Percentiles rank a stretch among this genome's conserved stretches.
Evolutionary conservation across 2,329 filamentous ascomycete genomes (phyloP).

Genomic region (Colletotrichum paranaense): DNA sequence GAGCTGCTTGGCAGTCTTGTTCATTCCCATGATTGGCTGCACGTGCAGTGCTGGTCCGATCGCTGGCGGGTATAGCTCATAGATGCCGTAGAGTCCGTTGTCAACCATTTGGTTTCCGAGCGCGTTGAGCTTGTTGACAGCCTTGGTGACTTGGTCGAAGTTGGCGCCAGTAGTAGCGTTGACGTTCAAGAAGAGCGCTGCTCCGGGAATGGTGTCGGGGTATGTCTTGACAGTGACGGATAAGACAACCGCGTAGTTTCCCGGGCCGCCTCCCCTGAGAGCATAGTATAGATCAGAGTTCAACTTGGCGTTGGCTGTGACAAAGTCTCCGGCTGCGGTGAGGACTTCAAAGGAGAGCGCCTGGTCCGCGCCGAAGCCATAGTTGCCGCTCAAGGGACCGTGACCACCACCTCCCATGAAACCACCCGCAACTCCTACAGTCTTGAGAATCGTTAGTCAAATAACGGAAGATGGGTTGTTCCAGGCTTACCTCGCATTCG

Average conservation of each 20-base stretch:
- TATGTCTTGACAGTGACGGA: slow-evolving; percentile 65
- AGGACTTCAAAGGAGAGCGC: slow-evolving; percentile 60
- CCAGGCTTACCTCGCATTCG: slow-evolving; percentile 53
- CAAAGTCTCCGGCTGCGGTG: slow-evolving; percentile 55
- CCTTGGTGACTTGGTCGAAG: slow-evolving; percentile 26
- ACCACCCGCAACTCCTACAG: slow-evolving; percentile 71
- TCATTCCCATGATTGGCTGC: slow-evolving; percentile 38
- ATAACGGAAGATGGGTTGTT: neutral
- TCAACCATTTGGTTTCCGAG: slow-evolving; percentile 32
- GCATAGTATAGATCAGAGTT: slow-evolving; percentile 69
- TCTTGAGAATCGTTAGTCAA: slow-evolving; percentile 39
- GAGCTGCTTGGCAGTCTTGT: slow-evolving; percentile 31
- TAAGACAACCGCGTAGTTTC: slow-evolving; percentile 63
- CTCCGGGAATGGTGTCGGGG: slow-evolving; percentile 37
- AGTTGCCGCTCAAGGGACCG: slow-evolving; percentile 54
- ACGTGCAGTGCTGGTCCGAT: slow-evolving; percentile 31
- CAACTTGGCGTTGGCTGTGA: slow-evolving; percentile 55
- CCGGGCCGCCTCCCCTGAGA: slow-evolving; percentile 63
- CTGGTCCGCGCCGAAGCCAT: slow-evolving; percentile 60
- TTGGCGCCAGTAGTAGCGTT: slow-evolving; percentile 27
- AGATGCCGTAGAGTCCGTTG: slow-evolving; percentile 32
- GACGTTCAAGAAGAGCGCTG: slow-evolving; percentile 32
- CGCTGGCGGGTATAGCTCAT: slow-evolving; percentile 29
- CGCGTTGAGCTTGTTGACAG: slow-evolving; percentile 28
- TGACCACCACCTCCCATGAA: slow-evolving; percentile 71